Base-by-base conservation (phyloP, 1,284 basidiomycete genomes). In the Microbotryum violaceum region DNA sequence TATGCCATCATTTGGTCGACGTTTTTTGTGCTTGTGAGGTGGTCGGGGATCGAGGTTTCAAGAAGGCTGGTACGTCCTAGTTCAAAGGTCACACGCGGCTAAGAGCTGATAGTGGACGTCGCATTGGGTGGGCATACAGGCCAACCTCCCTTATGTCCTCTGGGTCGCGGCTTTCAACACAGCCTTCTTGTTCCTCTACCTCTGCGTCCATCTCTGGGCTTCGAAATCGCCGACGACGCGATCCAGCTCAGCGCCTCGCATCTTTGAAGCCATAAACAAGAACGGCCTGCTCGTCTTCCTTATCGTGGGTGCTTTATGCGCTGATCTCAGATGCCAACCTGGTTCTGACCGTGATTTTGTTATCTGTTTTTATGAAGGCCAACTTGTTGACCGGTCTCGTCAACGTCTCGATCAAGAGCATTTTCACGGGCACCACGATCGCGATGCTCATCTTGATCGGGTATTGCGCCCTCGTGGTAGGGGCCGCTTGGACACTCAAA, bases 91-190 rank as follows among this genome's bases (percentile, higher is more conserved):
- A 49, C 18, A 1, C 3, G 21, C 48, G 21, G 12, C 48, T 23
- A 12, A 16, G 12, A 8, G 12, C 48, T 49, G 48, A 49, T 2
- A 16, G 16, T 25, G 33, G 1, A 53, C 29, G 31, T 31, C 51
- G 51, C 12, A 25, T 25, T 53, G 51, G 20, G 18, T 47, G 21
- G 20, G 8, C 29, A 20, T 21, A 8, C 63, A 93, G 90, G 87
- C 86, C 51, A 97, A 98, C 71, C 70, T 91, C 27, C 81, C 86
- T 2, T 98, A 99, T 74, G 84, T 94, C 48, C 75, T 92, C 27
- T 97, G 92, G 91, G 83, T 88, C 8, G 82, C 83, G 0, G 92
- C 91, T 2, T 96, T 85, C 82, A 98, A 97, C 75, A 85, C 87
- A 0, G 82, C 85, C 2, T 92, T 93, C 77, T 78, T 97, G 23